Percentiles rank a stretch among this genome's conserved stretches.
Conservation (phyloP, 2,329 filamentous ascomycete genomes). For the Stylonectria norvegica region DNA sequence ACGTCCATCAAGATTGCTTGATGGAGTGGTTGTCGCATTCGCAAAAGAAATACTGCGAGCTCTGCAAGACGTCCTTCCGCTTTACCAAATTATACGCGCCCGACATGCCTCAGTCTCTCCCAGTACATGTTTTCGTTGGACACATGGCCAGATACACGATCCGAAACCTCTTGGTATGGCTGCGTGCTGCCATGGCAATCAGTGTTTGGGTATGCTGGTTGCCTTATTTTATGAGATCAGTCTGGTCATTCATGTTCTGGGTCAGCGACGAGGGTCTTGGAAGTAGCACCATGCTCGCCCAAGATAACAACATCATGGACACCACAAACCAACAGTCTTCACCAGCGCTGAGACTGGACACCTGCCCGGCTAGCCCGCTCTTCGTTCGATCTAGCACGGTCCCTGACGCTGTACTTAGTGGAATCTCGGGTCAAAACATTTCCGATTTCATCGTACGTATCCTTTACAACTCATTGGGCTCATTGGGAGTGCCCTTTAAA, state of each 20-base stretch:
- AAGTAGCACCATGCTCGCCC: conserved; percentile 28
- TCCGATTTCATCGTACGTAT: conserved; percentile 33
- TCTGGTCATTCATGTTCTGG: conserved; percentile 96
- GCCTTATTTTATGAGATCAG: conserved; percentile 84
- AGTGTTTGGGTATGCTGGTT: conserved; percentile 87
- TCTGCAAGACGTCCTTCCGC: conserved; percentile 96
- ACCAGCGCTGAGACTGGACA: conserved; percentile 26
- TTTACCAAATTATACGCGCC: conserved; percentile 98
- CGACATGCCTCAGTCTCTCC: conserved; percentile 83
- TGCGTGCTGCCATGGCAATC: conserved; percentile 72
- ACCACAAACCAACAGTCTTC: conserved; percentile 30
- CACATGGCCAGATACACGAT: conserved; percentile 72
- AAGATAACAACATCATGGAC: conserved; percentile 21
- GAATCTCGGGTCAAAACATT: conserved; percentile 29
- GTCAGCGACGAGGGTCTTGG: conserved; percentile 73
- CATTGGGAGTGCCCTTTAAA: conserved; percentile 21
- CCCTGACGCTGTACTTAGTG: conserved; percentile 23
- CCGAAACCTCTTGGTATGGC: conserved; percentile 71
- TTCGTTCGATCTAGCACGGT: conserved; percentile 32
- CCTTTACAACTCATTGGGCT: conserved; percentile 28
- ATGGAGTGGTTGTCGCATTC: conserved; percentile 99
- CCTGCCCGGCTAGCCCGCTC: conserved; percentile 36
- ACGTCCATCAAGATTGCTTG: conserved; percentile 93
- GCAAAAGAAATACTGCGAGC: conserved; percentile 98
- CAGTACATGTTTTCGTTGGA: conserved; percentile 73